Base-by-base conservation (phyloP, 202 grass and related monocot species). In the Zizania palustris region DNA sequence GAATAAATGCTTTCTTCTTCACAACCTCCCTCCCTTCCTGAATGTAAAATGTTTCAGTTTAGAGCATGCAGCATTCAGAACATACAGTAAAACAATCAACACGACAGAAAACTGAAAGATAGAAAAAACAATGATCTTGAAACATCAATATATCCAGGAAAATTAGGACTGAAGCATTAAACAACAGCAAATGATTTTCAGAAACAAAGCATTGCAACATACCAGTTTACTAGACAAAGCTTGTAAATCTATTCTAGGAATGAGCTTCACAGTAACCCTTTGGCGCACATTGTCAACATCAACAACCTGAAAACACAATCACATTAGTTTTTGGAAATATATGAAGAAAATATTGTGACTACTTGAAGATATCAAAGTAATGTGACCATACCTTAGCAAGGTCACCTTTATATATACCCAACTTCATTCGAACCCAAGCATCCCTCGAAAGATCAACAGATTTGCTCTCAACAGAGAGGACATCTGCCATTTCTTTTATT, bases 221-320 rank as follows among this genome's bases (percentile, higher is more conserved):
- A 89, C 93, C 78, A 88, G 54, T 78, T 97, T 97, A 81, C 85
- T 89, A 63, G 90, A 76, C 77, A 93, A 57, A 11, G 59, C 75
- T 84, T 97, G 90, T 51, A 97, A 87, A 89, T 97, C 93, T 76
- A 93, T 83, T 73, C 90, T 91, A 28, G 93, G 90, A 80, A 97
- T 85, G 34, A 97, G 74, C 82, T 97, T 97, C 18, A 97, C 88
- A 53, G 75, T 88, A 55, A 89, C 93, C 65, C 19, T 93, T 67
- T 85, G 93, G 3, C 64, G 62, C 69, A 93, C 82, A 53, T 89
- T 87, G 62, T 97, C 90, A 80, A 93, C 93, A 82, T 93, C 90
- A 16, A 93, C 90, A 56, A 97, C 90, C 90, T 97, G 71, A 80
- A 28, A 28, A 28, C 28, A 28, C 28, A 28, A 28, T 28, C 28